Evolutionary conservation across 2,329 filamentous ascomycete species (phyloP), one percentile per base, ranked within the genome.

Genomic region (Dothideomycetes sp.): DNA sequence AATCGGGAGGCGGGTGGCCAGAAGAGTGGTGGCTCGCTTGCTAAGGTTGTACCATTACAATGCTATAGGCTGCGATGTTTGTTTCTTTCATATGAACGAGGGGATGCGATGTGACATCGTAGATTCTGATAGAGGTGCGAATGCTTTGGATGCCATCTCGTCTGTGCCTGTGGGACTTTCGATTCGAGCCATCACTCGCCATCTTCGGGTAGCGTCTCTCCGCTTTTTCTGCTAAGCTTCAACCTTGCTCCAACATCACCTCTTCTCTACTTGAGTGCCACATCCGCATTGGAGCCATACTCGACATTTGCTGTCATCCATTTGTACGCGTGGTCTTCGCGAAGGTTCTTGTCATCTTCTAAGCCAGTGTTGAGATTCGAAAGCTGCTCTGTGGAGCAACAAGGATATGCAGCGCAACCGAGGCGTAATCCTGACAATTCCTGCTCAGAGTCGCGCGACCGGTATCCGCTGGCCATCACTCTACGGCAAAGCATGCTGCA

Each of bases 201-300:
- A 7, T 27, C 22, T 12, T 7, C 7, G 12, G 34, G 34, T 41
- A 19, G 15, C 16, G 31, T 19, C 38, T 24, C 39, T 22, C 19
- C 30, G 19, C 10, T 33, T 41, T 41, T 40, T 17, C 32, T 18
- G 22, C 22, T 27, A 7, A 12, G 38, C 38, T 5, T 19, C 39
- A 33, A 30, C 39, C 36, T 41, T 40, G 32, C 19, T 41, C 32
- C 39, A 22, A 41, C 39, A 19, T 36, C 38, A 40, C 18, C 24
- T 37, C 34, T 27, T 33, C 39, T 37, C 34, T 27, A 27, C 22
- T 12, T n/a, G n/a, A n/a, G n/a, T n/a, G n/a, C n/a, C n/a, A n/a
- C n/a, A n/a, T n/a, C n/a, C n/a, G n/a, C n/a, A n/a, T n/a, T n/a
- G n/a, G n/a, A n/a, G n/a, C n/a, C n/a, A n/a, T n/a, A n/a, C n/a